Percentiles rank a stretch among this genome's conserved stretches.
phyloP scores from a whole-genome alignment of 164 flowering plant species.

The Aristolochia contorta region DNA sequence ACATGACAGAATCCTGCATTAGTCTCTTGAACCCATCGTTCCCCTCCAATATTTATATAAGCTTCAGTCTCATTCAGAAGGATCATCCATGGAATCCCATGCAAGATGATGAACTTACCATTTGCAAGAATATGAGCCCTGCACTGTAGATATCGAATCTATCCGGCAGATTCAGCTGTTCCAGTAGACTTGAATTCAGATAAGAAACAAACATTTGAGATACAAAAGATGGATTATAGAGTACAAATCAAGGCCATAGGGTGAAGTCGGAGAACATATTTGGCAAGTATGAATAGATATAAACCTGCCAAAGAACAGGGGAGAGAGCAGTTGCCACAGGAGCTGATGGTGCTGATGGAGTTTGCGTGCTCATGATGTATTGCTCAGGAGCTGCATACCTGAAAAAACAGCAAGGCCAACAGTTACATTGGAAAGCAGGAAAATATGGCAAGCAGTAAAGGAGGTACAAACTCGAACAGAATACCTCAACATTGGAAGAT shows the following conservation, averaged over 20 bases:
- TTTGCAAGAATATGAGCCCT: conserved; percentile 89
- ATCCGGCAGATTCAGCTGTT: conserved; percentile 92
- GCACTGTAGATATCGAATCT: conserved; percentile 92
- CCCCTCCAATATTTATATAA: no score
- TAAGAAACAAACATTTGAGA: neutral
- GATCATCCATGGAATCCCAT: no score
- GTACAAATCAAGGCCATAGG: neutral
- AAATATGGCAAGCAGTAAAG: no score
- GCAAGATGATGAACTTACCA: conserved; percentile 31
- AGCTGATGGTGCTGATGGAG: conserved; percentile 96
- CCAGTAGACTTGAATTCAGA: neutral
- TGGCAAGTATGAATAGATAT: neutral
- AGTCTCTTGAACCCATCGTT: no score
- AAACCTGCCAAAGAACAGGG: conserved; percentile 96
- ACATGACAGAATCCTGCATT: neutral
- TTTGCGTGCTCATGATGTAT: conserved; percentile 99
- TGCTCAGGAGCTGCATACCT: conserved; percentile 99
- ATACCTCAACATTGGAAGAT: no score
- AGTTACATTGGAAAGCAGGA: neutral
- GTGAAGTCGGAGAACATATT: neutral
- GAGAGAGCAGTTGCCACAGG: conserved; percentile 95
- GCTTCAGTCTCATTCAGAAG: no score
- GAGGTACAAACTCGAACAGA: no score
- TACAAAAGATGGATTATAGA: neutral
- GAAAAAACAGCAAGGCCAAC: conserved; percentile 3